Conservation (phyloP, 2,329 filamentous ascomycete species). For the Colletotrichum camelliae region DNA sequence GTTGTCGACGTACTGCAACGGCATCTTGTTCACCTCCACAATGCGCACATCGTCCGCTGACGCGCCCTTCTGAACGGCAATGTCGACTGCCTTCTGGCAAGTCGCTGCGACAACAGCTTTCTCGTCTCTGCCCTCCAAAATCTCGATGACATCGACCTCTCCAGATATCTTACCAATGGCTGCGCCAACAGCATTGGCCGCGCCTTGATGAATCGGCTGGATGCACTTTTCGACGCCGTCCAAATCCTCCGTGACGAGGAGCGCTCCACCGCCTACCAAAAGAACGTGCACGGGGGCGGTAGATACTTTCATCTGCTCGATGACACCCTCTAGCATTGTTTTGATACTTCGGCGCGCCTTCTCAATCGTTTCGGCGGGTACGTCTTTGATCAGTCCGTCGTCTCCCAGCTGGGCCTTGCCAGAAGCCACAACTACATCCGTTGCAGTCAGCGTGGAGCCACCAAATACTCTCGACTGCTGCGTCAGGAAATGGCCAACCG, state of each 20-base stretch:
- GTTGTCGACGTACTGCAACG: slow-evolving; percentile 40
- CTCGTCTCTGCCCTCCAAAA: slow-evolving; percentile 42
- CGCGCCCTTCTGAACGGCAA: slow-evolving; percentile 1
- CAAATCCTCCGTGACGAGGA: slow-evolving; percentile 54
- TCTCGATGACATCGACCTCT: slow-evolving; percentile 57
- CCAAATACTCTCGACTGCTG: slow-evolving; percentile 57
- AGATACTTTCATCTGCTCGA: slow-evolving; percentile 63
- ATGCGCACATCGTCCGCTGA: slow-evolving; percentile 40
- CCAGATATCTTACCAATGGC: slow-evolving; percentile 62
- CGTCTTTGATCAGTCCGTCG: slow-evolving; percentile 28
- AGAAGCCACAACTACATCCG: slow-evolving; percentile 52
- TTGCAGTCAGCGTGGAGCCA: slow-evolving; percentile 56
- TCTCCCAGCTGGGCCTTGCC: slow-evolving; percentile 37
- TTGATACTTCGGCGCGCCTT: slow-evolving; percentile 41
- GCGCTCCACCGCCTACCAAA: slow-evolving; percentile 62
- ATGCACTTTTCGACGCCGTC: slow-evolving; percentile 56
- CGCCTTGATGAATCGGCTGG: slow-evolving; percentile 56
- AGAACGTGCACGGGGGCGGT: slow-evolving; percentile 56
- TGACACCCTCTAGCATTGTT: slow-evolving; percentile 51
- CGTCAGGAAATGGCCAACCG: slow-evolving; percentile 57
- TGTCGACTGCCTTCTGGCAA: slow-evolving; percentile 30
- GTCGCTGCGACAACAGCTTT: slow-evolving; percentile 44
- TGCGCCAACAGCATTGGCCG: slow-evolving; percentile 66
- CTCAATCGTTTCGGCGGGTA: slow-evolving; percentile 26
- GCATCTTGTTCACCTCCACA: slow-evolving; percentile 50